Conservation (phyloP, 2,329 filamentous ascomycete species). For the Fusarium sp. region DNA sequence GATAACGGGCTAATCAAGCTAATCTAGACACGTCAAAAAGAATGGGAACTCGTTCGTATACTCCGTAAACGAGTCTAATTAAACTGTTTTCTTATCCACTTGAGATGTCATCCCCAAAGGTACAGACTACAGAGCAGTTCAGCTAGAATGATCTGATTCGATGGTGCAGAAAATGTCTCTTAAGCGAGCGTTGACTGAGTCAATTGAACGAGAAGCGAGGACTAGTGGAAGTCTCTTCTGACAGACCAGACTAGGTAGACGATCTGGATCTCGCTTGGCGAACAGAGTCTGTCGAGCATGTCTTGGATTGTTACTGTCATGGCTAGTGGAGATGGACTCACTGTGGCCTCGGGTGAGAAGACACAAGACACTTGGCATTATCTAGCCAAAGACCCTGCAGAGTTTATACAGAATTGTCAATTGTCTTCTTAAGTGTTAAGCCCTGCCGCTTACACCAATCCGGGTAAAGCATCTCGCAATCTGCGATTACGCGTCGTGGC, state of each 20-base stretch:
- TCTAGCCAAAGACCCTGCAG: neutral
- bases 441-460: neutral
- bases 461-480: neutral
- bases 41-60: neutral
- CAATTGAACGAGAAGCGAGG: neutral
- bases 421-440: neutral
- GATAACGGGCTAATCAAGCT: neutral
- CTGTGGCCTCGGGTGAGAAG: no score
- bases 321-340: neutral
- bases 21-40: neutral
- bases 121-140: neutral
- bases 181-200: neutral
- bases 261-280: neutral
- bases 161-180: neutral
- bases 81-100: neutral
- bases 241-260: neutral
- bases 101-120: neutral
- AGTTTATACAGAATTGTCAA: neutral
- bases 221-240: neutral
- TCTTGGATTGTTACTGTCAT: neutral
- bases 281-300: neutral
- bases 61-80: neutral
- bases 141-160: neutral
- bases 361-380: neutral
- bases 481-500: neutral